These are phyloP conservation scores for Coriaria nepalensis DNA, from an alignment of 306 rosid genomes.

Conservation along the genomic window DNA sequence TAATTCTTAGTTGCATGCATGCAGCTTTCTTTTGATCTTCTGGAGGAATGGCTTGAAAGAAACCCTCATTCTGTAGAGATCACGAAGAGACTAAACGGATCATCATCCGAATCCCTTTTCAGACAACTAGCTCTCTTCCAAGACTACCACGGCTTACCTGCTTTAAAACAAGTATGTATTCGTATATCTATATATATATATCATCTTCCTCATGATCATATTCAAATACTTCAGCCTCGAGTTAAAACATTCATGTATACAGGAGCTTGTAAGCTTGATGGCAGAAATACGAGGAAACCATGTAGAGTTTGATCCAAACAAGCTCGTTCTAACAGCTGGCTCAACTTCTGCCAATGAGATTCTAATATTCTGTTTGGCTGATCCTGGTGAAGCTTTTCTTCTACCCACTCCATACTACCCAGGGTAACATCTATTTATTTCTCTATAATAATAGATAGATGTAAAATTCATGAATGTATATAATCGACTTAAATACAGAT, in stretches of 20 bases:
- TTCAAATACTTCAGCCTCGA: background rate
- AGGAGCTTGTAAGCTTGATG: constrained; percentile 62
- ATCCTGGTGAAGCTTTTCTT: constrained; percentile 75
- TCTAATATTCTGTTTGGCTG: constrained; percentile 74
- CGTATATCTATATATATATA: background rate
- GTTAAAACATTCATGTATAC: background rate
- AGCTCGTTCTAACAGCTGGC: constrained; percentile 79
- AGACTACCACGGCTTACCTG: constrained; percentile 72
- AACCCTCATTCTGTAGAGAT: constrained; percentile 40
- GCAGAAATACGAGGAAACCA: constrained; percentile 44
- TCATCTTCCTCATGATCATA: too few relatives aligned
- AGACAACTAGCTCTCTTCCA: constrained; percentile 77
- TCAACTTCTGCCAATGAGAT: constrained; percentile 81
- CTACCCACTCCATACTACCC: constrained; percentile 88
- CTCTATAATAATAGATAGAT: background rate
- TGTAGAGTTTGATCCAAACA: constrained; percentile 28
- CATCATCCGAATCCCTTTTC: constrained; percentile 27
- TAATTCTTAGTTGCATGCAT: too few relatives aligned
- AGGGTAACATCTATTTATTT: constrained; percentile 24
- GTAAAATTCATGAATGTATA: too few relatives aligned
- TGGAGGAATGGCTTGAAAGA: constrained; percentile 49
- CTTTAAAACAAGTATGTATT: constrained; percentile 47
- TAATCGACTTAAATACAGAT: too few relatives aligned
- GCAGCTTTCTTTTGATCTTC: constrained; percentile 61
- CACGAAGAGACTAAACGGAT: constrained; percentile 26